phyloP scores from a whole-genome alignment of 331 rosid genomes.

The Arachis monticola region DNA sequence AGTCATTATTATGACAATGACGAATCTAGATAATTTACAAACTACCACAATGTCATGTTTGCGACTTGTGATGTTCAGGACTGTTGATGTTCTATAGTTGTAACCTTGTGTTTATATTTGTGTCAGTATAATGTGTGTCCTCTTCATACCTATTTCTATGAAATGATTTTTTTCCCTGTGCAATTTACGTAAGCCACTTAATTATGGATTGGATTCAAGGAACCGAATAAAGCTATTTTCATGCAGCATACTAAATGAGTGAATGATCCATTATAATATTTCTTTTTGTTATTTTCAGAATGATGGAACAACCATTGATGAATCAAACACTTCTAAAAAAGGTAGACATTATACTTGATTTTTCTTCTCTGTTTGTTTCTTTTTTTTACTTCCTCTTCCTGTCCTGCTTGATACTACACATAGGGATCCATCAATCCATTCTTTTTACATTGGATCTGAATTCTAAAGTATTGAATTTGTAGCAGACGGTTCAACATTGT shows the following conservation, averaged over 20 bases:
- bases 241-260: background rate
- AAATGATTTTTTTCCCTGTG: constrained; percentile 10
- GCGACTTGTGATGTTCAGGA: too few relatives aligned
- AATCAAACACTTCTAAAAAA: constrained; percentile 43
- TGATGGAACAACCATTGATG: constrained; percentile 48
- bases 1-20: background rate
- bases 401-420: background rate
- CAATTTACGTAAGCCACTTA: background rate
- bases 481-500: constrained; percentile 40
- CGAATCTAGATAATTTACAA: too few relatives aligned
- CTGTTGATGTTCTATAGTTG: background rate
- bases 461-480: constrained; percentile 15
- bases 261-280: background rate
- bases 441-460: constrained; percentile 18
- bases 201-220: background rate
- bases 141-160: constrained; percentile 20
- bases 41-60: too few relatives aligned
- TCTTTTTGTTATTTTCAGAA: constrained; percentile 51
- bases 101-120: background rate
- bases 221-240: background rate
- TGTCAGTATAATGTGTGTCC: constrained; percentile 20
- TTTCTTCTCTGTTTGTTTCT: background rate
- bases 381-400: background rate
- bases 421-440: constrained; percentile 15
- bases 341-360: constrained; percentile 47